Base-by-base conservation (phyloP, 768 basidiomycete genomes). In the Amylocystis lapponica region DNA sequence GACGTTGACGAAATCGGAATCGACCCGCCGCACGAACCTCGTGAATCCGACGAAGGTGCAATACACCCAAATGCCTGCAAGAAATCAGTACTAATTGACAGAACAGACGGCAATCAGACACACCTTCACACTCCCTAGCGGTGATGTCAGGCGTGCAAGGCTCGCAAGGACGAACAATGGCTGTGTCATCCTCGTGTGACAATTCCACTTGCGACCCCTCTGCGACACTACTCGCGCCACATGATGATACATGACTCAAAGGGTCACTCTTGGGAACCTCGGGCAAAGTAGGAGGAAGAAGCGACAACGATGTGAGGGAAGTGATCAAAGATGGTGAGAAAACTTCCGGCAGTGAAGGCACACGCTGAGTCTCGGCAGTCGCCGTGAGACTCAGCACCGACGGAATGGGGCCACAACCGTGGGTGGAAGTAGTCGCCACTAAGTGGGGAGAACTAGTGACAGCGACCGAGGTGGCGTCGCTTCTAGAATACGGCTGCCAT, bases 1-100 rank as follows among this genome's bases (percentile, higher is more conserved):
- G 35, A 86, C 68, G 58, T 87, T 83, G 53, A 87, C 83, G 51
- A 83, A 87, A 55, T 85, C 83, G 26, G 83, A 83, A 63, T 87
- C 85, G 42, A 86, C 78, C 50, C 86, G 79, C 52, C 86, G 78
- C 49, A 86, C 63, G 36, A 87, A 67, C 25, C 72, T 65, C 39
- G 68, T 67, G 7, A 71, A 60, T 30, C 75, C 78, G 9, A 86
- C 69, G 39, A 65, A 68, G 61, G 79, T 83, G 57, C 83, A 81
- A 61, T 86, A 87, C 38, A 87, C 83, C 29, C 82, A 75, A 43
- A 87, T 81, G 51, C 79, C 85, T 87, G 54, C 5, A 46, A 33
- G 21, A 1, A 38, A 27, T 23, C 27, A 48, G 58, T 51, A 45
- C 55, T 51, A 46, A 20, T 14, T 55, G 36, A 27, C 43, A 46